These are phyloP conservation scores for Zygnema cylindricum DNA, from an alignment of 139 green algal genomes.

Conservation along the genomic window DNA sequence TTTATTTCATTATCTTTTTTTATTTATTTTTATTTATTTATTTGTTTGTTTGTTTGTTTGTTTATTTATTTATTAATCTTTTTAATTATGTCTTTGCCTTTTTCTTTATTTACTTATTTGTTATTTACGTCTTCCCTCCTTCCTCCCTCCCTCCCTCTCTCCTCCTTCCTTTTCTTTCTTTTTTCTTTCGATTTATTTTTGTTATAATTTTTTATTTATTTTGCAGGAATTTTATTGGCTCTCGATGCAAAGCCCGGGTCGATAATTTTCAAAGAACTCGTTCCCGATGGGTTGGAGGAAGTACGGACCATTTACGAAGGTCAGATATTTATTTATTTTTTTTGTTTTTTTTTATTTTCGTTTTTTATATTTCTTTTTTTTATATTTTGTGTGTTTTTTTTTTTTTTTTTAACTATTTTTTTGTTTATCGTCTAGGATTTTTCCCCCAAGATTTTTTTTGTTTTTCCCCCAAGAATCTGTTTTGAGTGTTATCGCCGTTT, in stretches of 20 bases:
- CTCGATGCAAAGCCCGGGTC: conserved; percentile 1
- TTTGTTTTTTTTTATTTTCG: background rate
- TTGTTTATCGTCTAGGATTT: too few relatives aligned
- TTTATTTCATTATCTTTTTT: too few relatives aligned
- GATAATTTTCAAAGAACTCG: conserved; percentile 16
- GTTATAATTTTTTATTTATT: background rate
- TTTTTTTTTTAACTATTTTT: too few relatives aligned
- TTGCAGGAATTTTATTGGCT: conserved; percentile 8
- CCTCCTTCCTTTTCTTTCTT: background rate
- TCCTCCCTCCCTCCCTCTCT: background rate
- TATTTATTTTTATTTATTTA: too few relatives aligned
- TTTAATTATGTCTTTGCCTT: too few relatives aligned
- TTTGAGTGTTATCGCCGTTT: too few relatives aligned
- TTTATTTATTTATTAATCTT: too few relatives aligned
- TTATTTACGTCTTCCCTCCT: background rate
- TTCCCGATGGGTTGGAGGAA: conserved; percentile 28
- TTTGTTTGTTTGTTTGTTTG: too few relatives aligned
- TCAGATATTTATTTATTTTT: background rate
- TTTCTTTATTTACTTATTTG: too few relatives aligned
- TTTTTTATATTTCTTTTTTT: background rate
- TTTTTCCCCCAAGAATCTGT: too few relatives aligned
- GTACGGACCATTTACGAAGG: conserved; percentile 27
- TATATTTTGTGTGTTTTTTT: too few relatives aligned
- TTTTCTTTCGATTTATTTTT: background rate
- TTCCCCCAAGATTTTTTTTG: too few relatives aligned